These are phyloP conservation scores for Candida quercuum DNA, from an alignment of 805 yeast genomes.

Conservation along the genomic window DNA sequence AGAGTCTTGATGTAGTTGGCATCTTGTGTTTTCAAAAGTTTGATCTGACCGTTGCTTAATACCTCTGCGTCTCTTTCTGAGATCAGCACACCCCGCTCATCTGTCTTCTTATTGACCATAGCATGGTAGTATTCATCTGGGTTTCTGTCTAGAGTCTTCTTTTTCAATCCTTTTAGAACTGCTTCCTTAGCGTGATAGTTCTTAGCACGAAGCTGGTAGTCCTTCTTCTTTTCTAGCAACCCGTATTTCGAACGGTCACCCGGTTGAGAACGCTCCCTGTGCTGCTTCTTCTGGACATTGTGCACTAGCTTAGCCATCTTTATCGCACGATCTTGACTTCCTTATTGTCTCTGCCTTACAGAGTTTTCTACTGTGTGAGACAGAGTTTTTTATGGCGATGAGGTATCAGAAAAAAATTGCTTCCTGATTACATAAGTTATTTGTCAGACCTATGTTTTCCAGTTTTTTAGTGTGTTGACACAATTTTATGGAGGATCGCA, in stretches of 20 bases:
- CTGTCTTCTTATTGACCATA: conserved; percentile 71
- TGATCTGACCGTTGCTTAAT: conserved; percentile 68
- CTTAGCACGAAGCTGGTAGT: conserved; percentile 65
- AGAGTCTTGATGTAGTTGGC: conserved; percentile 76
- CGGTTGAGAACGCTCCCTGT: conserved; percentile 89
- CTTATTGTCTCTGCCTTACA: neutral
- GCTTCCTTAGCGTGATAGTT: conserved; percentile 57
- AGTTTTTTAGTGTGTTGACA: neutral
- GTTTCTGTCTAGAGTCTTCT: conserved; percentile 69
- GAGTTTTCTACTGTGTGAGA: neutral
- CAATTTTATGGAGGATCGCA: too few species aligned
- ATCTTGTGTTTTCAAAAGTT: conserved; percentile 87
- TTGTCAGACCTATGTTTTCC: neutral
- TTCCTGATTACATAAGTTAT: too few species aligned
- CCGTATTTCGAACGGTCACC: conserved; percentile 70
- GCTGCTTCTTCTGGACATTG: conserved; percentile 93
- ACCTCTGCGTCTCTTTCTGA: conserved; percentile 60
- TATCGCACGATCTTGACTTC: too few species aligned
- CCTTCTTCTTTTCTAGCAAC: conserved; percentile 88
- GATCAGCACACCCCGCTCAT: conserved; percentile 60
- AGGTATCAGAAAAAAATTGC: too few species aligned
- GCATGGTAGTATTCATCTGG: conserved; percentile 97
- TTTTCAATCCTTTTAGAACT: conserved; percentile 61
- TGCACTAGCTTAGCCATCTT: conserved; percentile 77
- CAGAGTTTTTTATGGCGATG: neutral